Conservation (phyloP, 225 moss, liverwort and hornwort species). For the Lunularia cruciata region DNA sequence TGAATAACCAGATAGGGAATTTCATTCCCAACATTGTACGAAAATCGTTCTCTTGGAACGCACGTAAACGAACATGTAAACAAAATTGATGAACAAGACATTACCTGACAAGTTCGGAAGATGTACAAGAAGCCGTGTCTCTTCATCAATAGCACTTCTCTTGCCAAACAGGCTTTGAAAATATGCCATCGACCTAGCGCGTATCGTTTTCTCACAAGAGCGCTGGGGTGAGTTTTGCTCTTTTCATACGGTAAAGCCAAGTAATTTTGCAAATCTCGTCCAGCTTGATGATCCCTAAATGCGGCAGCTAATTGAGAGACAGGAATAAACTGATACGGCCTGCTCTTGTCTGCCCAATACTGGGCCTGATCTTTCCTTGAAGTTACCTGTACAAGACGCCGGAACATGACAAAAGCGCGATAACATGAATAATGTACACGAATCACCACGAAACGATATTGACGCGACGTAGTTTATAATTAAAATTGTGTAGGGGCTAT, state of each 20-base stretch:
- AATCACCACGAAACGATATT: neutral
- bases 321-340: conserved; percentile 42
- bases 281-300: conserved; percentile 33
- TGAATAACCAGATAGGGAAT: neutral
- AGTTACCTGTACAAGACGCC: conserved; percentile 34
- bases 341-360: conserved; percentile 43
- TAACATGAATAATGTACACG: no score
- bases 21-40: no score
- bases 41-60: neutral
- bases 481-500: no score
- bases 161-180: conserved; percentile 34
- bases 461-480: neutral
- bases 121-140: conserved; percentile 45
- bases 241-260: conserved; percentile 33
- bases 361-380: conserved; percentile 48
- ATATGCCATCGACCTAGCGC: conserved; percentile 32
- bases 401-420: neutral
- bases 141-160: conserved; percentile 41
- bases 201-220: conserved; percentile 28
- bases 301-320: conserved; percentile 32
- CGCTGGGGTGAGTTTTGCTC: conserved; percentile 20
- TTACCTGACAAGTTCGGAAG: conserved; percentile 55
- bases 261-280: conserved; percentile 21
- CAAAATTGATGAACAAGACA: neutral
- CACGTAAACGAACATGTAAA: neutral